Evolutionary conservation across 2,329 filamentous ascomycete genomes (phyloP).

Genomic region (Helotiales sp.): DNA sequence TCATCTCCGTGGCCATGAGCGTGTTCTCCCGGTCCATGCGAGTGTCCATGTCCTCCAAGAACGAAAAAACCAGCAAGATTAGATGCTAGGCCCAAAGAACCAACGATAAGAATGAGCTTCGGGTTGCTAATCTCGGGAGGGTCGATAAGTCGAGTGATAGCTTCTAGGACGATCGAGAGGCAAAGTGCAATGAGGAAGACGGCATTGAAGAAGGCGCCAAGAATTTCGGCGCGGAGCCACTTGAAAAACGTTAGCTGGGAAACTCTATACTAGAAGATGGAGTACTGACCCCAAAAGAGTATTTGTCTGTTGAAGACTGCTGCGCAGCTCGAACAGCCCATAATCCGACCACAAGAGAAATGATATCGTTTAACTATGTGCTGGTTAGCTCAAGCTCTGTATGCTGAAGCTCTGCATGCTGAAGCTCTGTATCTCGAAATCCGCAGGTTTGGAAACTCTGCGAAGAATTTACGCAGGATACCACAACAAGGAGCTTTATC

Average conservation of each 20-base stretch:
- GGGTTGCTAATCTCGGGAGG: slow-evolving; percentile 86
- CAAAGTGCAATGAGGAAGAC: slow-evolving; percentile 97
- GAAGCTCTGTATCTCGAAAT: background rate
- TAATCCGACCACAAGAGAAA: slow-evolving; percentile 86
- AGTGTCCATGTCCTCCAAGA: slow-evolving; percentile 90
- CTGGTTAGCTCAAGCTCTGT: slow-evolving; percentile 19
- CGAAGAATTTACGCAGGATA: too few relatives aligned
- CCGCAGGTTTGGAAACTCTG: too few relatives aligned
- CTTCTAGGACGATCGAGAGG: slow-evolving; percentile 94
- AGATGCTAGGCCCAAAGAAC: slow-evolving; percentile 79
- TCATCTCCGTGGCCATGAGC: slow-evolving; percentile 41
- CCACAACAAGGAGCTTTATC: background rate
- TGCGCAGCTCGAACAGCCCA: slow-evolving; percentile 94
- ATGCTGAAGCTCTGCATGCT: background rate
- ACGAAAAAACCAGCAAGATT: slow-evolving; percentile 88
- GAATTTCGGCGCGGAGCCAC: slow-evolving; percentile 96
- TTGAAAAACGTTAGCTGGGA: slow-evolving; percentile 39
- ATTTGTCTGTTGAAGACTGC: slow-evolving; percentile 82
- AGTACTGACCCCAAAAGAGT: slow-evolving; percentile 82
- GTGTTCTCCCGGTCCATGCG: slow-evolving; percentile 61
- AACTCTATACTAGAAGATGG: background rate
- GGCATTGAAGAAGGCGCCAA: slow-evolving; percentile 94
- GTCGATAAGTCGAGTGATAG: slow-evolving; percentile 87
- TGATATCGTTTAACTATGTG: slow-evolving; percentile 88
- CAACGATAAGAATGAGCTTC: slow-evolving; percentile 84